Evolutionary conservation across 306 rosid species (phyloP).

Genomic region (Lagenaria siceraria): DNA sequence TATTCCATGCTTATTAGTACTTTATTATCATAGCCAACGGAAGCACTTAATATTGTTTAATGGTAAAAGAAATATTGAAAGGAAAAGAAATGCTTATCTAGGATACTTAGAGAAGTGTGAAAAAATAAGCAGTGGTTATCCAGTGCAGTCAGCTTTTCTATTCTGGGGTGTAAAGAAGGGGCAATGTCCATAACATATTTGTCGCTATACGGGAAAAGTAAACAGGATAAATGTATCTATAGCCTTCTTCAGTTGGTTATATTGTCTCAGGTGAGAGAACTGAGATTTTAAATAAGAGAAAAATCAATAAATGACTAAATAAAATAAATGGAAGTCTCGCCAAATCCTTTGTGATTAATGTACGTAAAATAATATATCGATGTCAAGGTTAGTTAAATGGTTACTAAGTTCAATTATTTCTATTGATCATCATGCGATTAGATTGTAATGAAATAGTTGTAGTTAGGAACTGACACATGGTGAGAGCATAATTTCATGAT

Average conservation of each 20-base stretch:
- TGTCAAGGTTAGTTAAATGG: not conserved
- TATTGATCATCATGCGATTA: not conserved
- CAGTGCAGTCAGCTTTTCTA: not conserved
- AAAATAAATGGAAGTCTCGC: not conserved
- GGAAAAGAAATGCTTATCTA: not conserved
- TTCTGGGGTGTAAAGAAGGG: not conserved
- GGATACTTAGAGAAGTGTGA: not conserved
- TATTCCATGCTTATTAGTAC: not conserved
- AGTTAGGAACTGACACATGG: not conserved
- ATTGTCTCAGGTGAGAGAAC: not conserved
- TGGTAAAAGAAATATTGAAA: not conserved
- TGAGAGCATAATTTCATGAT: not conserved
- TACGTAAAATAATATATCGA: not conserved
- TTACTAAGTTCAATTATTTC: not conserved
- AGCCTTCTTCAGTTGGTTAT: not conserved
- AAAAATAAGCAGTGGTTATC: not conserved
- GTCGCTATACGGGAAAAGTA: not conserved
- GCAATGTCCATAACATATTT: not conserved
- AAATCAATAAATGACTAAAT: not conserved
- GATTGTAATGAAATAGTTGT: not conserved
- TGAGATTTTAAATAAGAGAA: not conserved
- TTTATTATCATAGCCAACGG: not conserved
- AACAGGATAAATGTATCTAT: not conserved
- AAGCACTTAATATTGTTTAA: not conserved
- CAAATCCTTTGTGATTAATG: not conserved